These are phyloP conservation scores for Penicillium corylophilum DNA, from an alignment of 2,329 filamentous ascomycete species.

Conservation along the genomic window DNA sequence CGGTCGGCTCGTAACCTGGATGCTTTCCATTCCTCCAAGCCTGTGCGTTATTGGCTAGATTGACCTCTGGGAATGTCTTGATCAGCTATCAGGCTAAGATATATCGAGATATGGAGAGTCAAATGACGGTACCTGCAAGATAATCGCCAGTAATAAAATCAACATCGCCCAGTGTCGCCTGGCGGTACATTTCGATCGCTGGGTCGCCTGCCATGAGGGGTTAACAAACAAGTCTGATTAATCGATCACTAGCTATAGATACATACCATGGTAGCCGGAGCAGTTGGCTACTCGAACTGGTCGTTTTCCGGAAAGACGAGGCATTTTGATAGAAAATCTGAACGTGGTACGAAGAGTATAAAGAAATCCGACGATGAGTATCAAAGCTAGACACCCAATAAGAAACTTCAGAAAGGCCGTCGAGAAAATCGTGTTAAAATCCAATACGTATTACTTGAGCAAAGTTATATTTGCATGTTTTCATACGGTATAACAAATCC, in stretches of 20 bases:
- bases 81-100: neutral
- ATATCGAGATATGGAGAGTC: neutral
- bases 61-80: neutral
- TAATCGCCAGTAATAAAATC: neutral
- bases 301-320: neutral
- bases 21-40: neutral
- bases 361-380: neutral
- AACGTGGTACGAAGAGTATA: neutral
- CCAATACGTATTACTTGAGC: no score
- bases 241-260: neutral
- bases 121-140: neutral
- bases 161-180: neutral
- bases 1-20: neutral
- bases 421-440: no score
- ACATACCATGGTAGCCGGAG: neutral
- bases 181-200: neutral
- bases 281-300: neutral
- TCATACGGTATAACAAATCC: neutral
- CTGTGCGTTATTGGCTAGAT: neutral
- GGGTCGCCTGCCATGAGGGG: neutral
- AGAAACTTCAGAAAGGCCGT: no score
- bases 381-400: neutral
- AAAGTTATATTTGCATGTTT: no score
- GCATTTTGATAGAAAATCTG: neutral
- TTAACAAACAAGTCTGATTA: neutral